phyloP scores from a whole-genome alignment of 208 protist genomes.

The Leishmania aethiopica region DNA sequence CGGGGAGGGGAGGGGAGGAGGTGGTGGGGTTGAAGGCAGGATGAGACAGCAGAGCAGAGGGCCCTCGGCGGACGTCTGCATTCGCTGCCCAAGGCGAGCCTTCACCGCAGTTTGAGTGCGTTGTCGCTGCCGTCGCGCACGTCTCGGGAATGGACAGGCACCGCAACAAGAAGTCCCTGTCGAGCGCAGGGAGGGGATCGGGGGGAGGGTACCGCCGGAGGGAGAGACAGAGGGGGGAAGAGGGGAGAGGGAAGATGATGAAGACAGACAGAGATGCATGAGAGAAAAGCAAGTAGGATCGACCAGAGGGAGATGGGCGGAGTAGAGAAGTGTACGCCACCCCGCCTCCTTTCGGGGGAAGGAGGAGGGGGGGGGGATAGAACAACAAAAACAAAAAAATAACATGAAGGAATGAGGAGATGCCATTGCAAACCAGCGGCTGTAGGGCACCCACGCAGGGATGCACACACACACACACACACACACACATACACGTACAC shows the following conservation, averaged over 20 bases:
- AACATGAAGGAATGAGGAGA: too few species aligned
- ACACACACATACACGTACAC: background rate
- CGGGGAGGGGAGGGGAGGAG: background rate
- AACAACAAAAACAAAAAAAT: too few species aligned
- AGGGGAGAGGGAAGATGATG: background rate
- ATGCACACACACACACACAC: background rate
- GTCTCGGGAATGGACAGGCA: background rate
- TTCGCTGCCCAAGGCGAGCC: background rate
- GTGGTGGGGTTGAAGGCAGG: background rate
- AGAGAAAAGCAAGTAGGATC: background rate
- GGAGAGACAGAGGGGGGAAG: background rate
- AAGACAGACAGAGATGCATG: background rate
- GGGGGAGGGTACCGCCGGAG: background rate
- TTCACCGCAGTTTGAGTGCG: background rate
- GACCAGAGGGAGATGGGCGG: background rate
- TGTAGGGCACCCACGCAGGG: too few species aligned
- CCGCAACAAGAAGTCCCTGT: too few species aligned
- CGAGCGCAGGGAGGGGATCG: background rate
- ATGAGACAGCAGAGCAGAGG: background rate
- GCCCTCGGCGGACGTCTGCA: background rate
- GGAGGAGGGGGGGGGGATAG: too few species aligned
- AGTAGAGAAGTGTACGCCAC: background rate
- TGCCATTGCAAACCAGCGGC: too few species aligned
- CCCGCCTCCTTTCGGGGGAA: background rate
- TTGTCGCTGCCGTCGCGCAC: background rate